A percentile compares a stretch with the other conserved stretches of the same genome.
phyloP scores from a whole-genome alignment of 2,329 filamentous ascomycete genomes.

The Colletotrichum orchidophilum region DNA sequence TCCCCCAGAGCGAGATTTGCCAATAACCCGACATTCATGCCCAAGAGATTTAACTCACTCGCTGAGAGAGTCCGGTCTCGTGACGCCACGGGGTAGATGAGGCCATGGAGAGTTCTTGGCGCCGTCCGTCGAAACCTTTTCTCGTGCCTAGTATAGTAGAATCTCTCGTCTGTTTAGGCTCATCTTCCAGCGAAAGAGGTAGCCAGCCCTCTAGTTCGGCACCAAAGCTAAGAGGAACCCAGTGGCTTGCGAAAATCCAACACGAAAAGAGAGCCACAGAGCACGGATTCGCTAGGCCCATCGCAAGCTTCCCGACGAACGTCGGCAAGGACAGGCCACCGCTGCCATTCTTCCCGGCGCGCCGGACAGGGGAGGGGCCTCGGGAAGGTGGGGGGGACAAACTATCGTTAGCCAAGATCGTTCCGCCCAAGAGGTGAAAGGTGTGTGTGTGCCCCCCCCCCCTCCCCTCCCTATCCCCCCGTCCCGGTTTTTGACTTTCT shows the following conservation, averaged over 20 bases:
- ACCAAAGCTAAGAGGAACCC: not conserved
- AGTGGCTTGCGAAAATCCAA: not conserved
- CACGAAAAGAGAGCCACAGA: not conserved
- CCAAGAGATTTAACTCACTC: not conserved
- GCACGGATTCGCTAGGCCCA: not conserved
- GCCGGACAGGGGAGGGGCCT: constrained; percentile 6
- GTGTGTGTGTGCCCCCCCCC: not conserved
- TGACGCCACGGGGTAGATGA: not conserved
- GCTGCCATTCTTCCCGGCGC: constrained; percentile 21
- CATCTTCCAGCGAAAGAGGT: not conserved
- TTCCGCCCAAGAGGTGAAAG: not conserved
- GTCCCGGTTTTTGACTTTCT: not conserved
- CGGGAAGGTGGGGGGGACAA: not conserved
- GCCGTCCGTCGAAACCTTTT: not conserved
- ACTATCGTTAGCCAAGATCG: not conserved
- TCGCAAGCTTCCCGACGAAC: constrained; percentile 28
- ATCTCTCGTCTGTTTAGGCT: not conserved
- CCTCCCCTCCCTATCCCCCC: too few relatives aligned
- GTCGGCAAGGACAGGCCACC: constrained; percentile 23
- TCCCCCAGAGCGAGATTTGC: not conserved
- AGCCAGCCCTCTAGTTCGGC: not conserved
- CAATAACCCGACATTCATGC: not conserved
- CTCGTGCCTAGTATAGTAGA: not conserved
- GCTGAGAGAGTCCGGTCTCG: not conserved
- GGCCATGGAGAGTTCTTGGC: not conserved